A percentile compares a stretch with the other conserved stretches of the same genome.
phyloP scores from a whole-genome alignment of 352 stramenopile species.

The Pythium chondricola region DNA sequence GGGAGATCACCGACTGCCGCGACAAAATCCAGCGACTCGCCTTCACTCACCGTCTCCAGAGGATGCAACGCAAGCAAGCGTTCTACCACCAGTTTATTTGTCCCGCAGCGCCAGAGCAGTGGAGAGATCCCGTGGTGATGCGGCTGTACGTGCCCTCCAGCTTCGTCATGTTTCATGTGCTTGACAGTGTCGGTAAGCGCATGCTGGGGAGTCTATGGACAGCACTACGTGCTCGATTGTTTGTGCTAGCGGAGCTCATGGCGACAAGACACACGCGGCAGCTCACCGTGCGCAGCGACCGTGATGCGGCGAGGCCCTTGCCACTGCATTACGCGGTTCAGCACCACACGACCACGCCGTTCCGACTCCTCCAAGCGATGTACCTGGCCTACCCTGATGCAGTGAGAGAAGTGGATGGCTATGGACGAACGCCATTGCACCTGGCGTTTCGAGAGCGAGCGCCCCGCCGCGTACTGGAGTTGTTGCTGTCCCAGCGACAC shows the following conservation, averaged over 20 bases:
- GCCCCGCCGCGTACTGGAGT: conserved; percentile 15
- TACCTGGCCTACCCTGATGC: conserved; percentile 34
- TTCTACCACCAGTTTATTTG: conserved; percentile 26
- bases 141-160: conserved; percentile 23
- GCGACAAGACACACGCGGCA: conserved; percentile 41
- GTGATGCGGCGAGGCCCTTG: conserved; percentile 30
- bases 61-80: conserved; percentile 35
- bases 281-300: conserved; percentile 34
- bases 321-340: conserved; percentile 57
- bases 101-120: not conserved
- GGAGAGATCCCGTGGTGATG: not conserved
- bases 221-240: conserved; percentile 25
- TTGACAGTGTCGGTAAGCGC: conserved; percentile 33
- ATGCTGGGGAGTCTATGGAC: conserved; percentile 47
- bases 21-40: conserved; percentile 36
- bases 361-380: conserved; percentile 32
- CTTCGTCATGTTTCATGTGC: conserved; percentile 39
- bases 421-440: conserved; percentile 59
- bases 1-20: conserved; percentile 36
- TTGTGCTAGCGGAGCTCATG: conserved; percentile 43
- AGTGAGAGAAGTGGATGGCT: conserved; percentile 31
- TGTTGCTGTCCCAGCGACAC: conserved; percentile 22
- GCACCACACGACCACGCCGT: conserved; percentile 25
- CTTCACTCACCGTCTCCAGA: conserved; percentile 30
- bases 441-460: conserved; percentile 40